Base-by-base conservation (phyloP, 208 protist genomes). In the Tetramitus jugosus region DNA sequence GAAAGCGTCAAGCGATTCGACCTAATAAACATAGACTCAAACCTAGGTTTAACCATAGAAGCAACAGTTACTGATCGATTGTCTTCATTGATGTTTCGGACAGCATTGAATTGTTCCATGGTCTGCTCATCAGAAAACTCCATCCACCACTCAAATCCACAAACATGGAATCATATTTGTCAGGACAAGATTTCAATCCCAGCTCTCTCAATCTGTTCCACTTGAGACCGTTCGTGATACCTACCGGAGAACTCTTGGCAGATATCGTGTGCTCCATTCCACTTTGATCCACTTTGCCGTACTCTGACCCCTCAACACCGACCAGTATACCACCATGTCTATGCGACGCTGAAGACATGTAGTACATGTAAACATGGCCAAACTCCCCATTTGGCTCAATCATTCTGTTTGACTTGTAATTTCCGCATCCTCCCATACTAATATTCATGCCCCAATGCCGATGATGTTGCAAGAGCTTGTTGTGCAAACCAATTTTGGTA, bases 391-490 rank as follows among this genome's bases (percentile, higher is more conserved):
- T 74, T 35, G 67, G 42, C 17, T 0, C 3, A 37, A 39, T 29
- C 37, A 39, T 45, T n/a, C n/a, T n/a, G n/a, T n/a, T n/a, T n/a
- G n/a, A n/a, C n/a, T n/a, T n/a, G n/a, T n/a, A n/a, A 2, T 13
- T n/a, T 6, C 67, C 67, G 7, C 53, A 13, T 40, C 67, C 67
- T n/a, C 67, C 67, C 8, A 74, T 53, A 29, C 42, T 39, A 53
- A 74, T 74, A 37, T 74, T 74, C n/a, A 74, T 33, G 29, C 67
- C 67, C 67, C 67, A 74, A 74, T 74, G 67, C 23, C 67, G 39
- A 37, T 74, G 67, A 53, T 74, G 67, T 23, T 42, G 29, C 3
- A 68, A 26, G 8, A 43, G 6, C 4, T 49, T 49, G 45, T 49
- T 49, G 45, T 49, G 14, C 4, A 49, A 49, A 14, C 4, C 14